Base-by-base conservation (phyloP, 257 asterid genomes). In the Jacaranda mimosifolia region DNA sequence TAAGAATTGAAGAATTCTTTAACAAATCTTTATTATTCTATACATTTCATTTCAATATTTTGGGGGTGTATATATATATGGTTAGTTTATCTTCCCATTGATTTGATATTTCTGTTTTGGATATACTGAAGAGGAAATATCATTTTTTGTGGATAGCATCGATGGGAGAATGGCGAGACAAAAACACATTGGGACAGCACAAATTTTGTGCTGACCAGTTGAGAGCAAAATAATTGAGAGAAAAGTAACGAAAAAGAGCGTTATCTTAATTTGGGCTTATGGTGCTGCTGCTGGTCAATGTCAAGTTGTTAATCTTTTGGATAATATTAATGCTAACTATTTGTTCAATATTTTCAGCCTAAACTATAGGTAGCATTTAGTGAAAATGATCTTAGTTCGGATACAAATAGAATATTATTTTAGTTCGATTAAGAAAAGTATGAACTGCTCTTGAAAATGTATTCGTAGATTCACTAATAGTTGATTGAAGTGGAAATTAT, bases 101-200 rank as follows among this genome's bases (percentile, higher is more conserved):
- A 53, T 77, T 77, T 70, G 48, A 64, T 46, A 36, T 64, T 62
- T 14, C 14, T 32, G 56, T 63, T 43, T 42, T 63, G 86, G 84
- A 74, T 71, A 66, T 63, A 49, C 18, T 42, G 45, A 55, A 26
- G 49, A 26, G 3, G 73, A 17, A 69, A 62, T n/a, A 75, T 4
- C 12, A 74, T 0, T 72, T 83, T 86, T 69, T 85, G 86, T 83
- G 94, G 94, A 80, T 85, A 46, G 83, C 72, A 87, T 83, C 87
- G 81, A 79, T 10, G 68, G 74, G 62, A 32, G 11, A 19, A 59
- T 52, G 55, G 64, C 12, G 18, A 19, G 78, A 82, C n/a, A 70
- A 78, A 78, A 77, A 43, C 3, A 4, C 21, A 48, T 3, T 45
- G 55, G 58, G 80, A 74, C 74, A 39, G 13, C 32, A 26, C 51